Base-by-base conservation (phyloP, 768 basidiomycete species). In the Tulasnella calospora region DNA sequence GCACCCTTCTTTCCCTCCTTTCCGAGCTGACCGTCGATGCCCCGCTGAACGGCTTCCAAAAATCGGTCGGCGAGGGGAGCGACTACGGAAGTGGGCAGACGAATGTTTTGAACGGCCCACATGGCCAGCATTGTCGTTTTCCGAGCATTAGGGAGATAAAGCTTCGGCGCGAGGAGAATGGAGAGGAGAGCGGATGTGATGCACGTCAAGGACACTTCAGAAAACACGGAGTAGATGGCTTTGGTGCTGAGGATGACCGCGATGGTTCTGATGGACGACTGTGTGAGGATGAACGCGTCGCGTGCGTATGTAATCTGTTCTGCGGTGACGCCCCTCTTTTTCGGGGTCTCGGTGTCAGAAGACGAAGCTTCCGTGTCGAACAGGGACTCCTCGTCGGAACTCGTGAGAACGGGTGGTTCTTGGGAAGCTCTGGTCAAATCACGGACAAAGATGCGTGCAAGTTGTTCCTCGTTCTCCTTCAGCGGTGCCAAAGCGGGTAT, bases 1-100 rank as follows among this genome's bases (percentile, higher is more conserved):
- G 94, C 90, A 0, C 94, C 94, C 82, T 94, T 94, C 86, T 95
- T 95, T 13, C 94, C 94, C 83, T 95, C 94, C 82, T 93, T 93
- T 7, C 94, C 94, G 19, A 95, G 88, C 80, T 94, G 92, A 9
- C 94, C 94, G 76, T 92, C 92, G 79, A 95, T 88, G 35, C 91
- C 94, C 67, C 94, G 90, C 73, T 89, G 88, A 27, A 95, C 82
- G 3, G 92, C 92, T 78, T 89, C 90, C 1, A 91, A 88, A 44
- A 95, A 93, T 35, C 91, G 88, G 81, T 90, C 89, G 9, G 87
- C 88, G 8, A 91, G 89, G 8, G 91, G 91, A 13, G 85, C 81
- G 19, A 95, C 86, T 30, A 94, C 87, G 0, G 85, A 84, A 27
- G 86, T 84, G 30, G 94, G 91, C 12, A 95, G 87, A 9, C 92